Conservation (phyloP, 305 asterid species). For the Salvia sclarea region DNA sequence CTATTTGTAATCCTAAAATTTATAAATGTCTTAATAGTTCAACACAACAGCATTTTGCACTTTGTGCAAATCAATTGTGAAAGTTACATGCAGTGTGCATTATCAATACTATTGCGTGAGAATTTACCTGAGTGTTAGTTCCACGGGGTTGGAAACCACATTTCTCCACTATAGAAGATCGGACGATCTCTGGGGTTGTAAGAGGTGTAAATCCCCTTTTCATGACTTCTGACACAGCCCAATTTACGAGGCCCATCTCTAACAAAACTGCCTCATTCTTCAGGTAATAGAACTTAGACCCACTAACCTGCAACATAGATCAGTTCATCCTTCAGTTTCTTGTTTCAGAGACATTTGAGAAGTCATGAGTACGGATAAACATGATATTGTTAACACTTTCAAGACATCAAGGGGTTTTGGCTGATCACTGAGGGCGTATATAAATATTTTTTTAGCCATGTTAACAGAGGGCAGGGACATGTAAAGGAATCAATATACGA, state of each 20-base stretch:
- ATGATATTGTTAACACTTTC: background rate
- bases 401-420: background rate
- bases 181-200: constrained; percentile 87
- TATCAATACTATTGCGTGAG: background rate
- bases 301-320: constrained; percentile 63
- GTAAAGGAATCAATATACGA: too few species aligned
- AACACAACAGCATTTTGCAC: background rate
- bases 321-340: too few species aligned
- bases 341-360: background rate
- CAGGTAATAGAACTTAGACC: constrained; percentile 92
- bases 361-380: background rate
- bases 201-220: constrained; percentile 89
- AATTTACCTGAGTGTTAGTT: constrained; percentile 86
- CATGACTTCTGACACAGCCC: constrained; percentile 93
- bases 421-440: background rate
- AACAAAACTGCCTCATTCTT: constrained; percentile 93
- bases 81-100: background rate
- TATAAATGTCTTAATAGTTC: background rate
- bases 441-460: background rate
- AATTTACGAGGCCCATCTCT: constrained; percentile 87
- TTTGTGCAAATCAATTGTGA: background rate
- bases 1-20: background rate
- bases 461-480: background rate
- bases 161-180: constrained; percentile 91
- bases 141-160: constrained; percentile 99